A percentile compares a stretch with the other conserved stretches of the same genome.
Evolutionary conservation across 2,329 filamentous ascomycete genomes (phyloP).

Genomic region (Colletotrichum lupini): DNA sequence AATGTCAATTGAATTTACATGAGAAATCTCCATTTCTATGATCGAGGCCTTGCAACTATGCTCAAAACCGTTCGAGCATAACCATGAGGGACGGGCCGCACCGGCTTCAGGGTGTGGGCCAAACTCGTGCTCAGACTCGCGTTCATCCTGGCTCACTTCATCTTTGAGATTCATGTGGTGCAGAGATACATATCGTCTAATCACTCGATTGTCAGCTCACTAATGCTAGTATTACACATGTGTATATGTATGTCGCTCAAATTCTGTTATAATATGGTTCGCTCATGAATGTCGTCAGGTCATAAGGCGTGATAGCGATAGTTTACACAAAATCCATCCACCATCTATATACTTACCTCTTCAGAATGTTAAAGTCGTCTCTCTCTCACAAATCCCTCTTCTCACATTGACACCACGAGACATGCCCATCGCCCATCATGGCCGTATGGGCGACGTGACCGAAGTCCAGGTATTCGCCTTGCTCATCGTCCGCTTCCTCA

Average conservation of each 20-base stretch:
- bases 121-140: constrained; percentile 1
- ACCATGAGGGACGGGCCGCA: background rate
- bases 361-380: constrained; percentile 14
- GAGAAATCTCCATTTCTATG: background rate
- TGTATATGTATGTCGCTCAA: background rate
- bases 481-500: constrained; percentile 67
- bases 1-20: too few relatives aligned
- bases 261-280: background rate
- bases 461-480: constrained; percentile 66
- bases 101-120: background rate
- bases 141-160: constrained; percentile 14
- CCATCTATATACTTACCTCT: constrained; percentile 6
- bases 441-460: constrained; percentile 42
- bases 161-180: background rate
- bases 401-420: too few relatives aligned
- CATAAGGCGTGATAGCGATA: constrained; percentile 34
- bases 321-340: constrained; percentile 29
- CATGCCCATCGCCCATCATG: background rate
- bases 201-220: background rate
- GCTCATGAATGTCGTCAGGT: constrained; percentile 33
- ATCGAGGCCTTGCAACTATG: background rate
- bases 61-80: background rate
- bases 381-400: background rate
- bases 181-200: background rate
- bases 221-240: background rate